Conservation (phyloP, 345 rosid species). For the Odontarrhena argentea region DNA sequence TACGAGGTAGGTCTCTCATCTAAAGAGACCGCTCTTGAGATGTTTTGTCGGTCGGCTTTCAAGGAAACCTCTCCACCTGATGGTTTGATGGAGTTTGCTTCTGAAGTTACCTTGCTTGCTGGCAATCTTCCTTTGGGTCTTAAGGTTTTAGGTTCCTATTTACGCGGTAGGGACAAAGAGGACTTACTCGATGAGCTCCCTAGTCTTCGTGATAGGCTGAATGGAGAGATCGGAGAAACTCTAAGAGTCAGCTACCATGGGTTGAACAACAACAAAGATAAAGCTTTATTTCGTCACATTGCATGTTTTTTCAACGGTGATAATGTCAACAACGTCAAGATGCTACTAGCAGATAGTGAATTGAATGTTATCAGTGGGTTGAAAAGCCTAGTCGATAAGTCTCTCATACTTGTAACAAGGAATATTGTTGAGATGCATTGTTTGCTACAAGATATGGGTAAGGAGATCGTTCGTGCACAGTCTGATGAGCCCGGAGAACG, state of each 20-base stretch:
- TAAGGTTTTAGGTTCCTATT: slow-evolving; percentile 31
- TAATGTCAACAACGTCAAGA: not conserved
- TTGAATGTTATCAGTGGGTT: not conserved
- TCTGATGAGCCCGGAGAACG: slow-evolving; percentile 16
- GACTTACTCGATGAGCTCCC: slow-evolving; percentile 25
- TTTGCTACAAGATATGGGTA: slow-evolving; percentile 35
- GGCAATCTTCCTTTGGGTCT: slow-evolving; percentile 42
- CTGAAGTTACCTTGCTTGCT: not conserved
- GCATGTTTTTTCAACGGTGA: slow-evolving; percentile 35
- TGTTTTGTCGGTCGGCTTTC: slow-evolving; percentile 23
- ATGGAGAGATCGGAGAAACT: not conserved
- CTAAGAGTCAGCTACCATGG: slow-evolving; percentile 41
- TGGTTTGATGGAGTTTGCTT: slow-evolving; percentile 5
- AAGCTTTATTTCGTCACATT: slow-evolving; percentile 41
- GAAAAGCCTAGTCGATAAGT: slow-evolving; percentile 20
- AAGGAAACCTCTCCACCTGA: not conserved
- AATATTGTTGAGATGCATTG: slow-evolving; percentile 27
- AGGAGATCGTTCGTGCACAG: slow-evolving; percentile 20
- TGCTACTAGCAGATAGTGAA: slow-evolving; percentile 3
- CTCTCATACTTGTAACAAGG: not conserved
- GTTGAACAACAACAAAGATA: not conserved
- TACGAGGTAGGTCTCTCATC: slow-evolving; percentile 7
- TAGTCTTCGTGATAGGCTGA: slow-evolving; percentile 8
- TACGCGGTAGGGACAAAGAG: not conserved
- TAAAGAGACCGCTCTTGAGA: slow-evolving; percentile 12